These are phyloP conservation scores for Globisporangium cederbergense DNA, from an alignment of 352 stramenopile species.

Conservation along the genomic window DNA sequence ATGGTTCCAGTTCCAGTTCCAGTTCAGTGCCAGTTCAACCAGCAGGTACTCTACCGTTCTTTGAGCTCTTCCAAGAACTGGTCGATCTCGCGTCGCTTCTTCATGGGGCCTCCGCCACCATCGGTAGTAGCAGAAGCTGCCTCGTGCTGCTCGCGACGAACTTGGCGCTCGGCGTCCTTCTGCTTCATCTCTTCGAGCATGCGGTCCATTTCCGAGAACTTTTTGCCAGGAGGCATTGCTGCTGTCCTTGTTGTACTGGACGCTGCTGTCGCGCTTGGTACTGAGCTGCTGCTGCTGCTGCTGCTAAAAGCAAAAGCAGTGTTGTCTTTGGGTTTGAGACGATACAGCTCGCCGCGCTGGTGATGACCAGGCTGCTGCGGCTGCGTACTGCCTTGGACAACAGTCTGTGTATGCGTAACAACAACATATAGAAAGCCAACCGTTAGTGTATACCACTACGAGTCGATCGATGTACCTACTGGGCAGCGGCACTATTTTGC, in stretches of 20 bases:
- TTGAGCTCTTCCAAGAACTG: conserved; percentile 90
- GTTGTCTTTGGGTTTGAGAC: conserved; percentile 25
- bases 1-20: not conserved
- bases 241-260: conserved; percentile 4
- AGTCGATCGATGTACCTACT: not conserved
- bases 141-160: conserved; percentile 22
- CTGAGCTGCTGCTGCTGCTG: not conserved
- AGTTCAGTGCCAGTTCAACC: not conserved
- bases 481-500: not conserved
- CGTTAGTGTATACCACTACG: not conserved
- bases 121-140: not conserved
- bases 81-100: conserved; percentile 81
- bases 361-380: not conserved
- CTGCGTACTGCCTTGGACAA: conserved; percentile 3
- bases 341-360: conserved; percentile 28
- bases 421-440: not conserved
- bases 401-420: conserved; percentile 7
- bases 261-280: not conserved
- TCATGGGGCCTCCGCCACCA: conserved; percentile 14
- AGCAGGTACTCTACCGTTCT: conserved; percentile 28
- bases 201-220: conserved; percentile 60
- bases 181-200: conserved; percentile 76
- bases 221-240: conserved; percentile 21
- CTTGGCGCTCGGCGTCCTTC: conserved; percentile 29
- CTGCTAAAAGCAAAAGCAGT: not conserved